Evolutionary conservation across 139 green algal species (phyloP).

Genomic region (Asterochloris sp.): DNA sequence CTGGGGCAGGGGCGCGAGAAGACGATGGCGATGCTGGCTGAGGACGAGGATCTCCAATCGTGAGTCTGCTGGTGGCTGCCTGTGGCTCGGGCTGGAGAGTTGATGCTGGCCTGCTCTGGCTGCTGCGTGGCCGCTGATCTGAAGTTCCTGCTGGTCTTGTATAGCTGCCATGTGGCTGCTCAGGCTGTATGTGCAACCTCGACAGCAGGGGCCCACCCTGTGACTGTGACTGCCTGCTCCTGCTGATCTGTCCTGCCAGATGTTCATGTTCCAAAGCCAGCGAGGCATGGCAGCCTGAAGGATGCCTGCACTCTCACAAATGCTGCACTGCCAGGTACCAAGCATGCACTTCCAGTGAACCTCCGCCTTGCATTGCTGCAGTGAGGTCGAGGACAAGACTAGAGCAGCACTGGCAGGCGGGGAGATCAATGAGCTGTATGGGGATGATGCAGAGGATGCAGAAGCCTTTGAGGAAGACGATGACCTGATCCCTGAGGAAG

Average conservation of each 20-base stretch:
- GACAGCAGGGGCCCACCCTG: not conserved
- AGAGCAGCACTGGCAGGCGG: slow-evolving; percentile 22
- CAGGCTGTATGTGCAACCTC: not conserved
- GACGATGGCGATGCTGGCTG: slow-evolving; percentile 44
- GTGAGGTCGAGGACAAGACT: slow-evolving; percentile 52
- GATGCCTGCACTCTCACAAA: not conserved
- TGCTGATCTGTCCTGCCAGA: not conserved
- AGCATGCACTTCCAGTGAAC: not conserved
- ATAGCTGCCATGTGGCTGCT: not conserved
- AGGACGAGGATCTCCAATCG: slow-evolving; percentile 28
- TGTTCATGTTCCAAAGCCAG: not conserved
- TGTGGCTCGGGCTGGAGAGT: not conserved
- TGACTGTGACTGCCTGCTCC: not conserved
- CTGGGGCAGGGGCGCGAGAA: slow-evolving; percentile 67
- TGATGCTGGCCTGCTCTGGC: not conserved
- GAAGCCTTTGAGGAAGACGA: not conserved
- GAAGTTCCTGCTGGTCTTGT: not conserved
- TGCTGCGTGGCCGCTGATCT: not conserved
- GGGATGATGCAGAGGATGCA: not conserved
- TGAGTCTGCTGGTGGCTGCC: not conserved
- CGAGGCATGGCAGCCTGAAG: no score
- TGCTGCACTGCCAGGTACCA: not conserved
- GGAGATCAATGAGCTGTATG: slow-evolving; percentile 15
- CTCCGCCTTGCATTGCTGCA: slow-evolving; percentile 1
- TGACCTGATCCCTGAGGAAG: not conserved